A percentile compares a stretch with the other conserved stretches of the same genome.
Conservation (phyloP, 2,329 filamentous ascomycete genomes). For the Dothistroma septosporum region DNA sequence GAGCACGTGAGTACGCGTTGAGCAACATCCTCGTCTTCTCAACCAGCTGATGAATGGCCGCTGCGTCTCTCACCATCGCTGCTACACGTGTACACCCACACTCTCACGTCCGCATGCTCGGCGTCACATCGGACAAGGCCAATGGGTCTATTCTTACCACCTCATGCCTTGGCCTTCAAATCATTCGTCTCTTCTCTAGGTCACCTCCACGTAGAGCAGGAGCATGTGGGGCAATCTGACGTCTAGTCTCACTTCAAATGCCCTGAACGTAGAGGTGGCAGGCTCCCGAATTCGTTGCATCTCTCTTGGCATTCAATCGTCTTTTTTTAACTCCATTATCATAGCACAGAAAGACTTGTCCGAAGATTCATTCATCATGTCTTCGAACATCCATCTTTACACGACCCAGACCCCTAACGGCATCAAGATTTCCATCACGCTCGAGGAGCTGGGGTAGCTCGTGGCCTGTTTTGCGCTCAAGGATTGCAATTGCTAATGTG, state of each 20-base stretch:
- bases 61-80: too few relatives aligned
- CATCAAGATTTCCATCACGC: constrained; percentile 79
- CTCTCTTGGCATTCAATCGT: background rate
- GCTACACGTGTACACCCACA: too few relatives aligned
- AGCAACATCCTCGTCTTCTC: background rate
- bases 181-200: background rate
- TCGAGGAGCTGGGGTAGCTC: constrained; percentile 72
- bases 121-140: too few relatives aligned
- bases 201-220: background rate
- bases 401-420: constrained; percentile 82
- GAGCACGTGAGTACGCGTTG: background rate
- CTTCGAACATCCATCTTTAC: constrained; percentile 67
- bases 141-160: too few relatives aligned
- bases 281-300: background rate
- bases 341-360: background rate
- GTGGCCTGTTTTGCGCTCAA: background rate
- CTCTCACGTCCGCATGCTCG: too few relatives aligned
- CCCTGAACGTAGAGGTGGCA: background rate
- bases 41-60: too few relatives aligned
- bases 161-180: too few relatives aligned
- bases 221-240: background rate
- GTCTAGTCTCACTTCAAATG: background rate
- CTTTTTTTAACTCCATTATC: background rate
- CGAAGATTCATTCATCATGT: constrained; percentile 10
- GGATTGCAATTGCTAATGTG: background rate